Base-by-base conservation (phyloP, 2,329 filamentous ascomycete genomes). In the Fusarium zealandicum region DNA sequence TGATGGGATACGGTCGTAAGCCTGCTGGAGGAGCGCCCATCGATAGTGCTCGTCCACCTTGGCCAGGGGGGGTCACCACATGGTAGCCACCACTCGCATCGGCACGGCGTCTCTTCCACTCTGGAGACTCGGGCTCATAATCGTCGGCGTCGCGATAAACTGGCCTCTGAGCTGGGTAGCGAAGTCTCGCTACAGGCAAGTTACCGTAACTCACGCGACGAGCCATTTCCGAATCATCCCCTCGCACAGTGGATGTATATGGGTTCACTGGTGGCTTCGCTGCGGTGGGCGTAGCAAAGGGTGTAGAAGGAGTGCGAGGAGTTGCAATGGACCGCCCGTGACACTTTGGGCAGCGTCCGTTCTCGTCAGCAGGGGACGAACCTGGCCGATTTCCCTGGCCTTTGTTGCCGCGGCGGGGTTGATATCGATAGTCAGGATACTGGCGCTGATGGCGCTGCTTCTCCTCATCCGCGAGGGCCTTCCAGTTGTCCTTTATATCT, bases 341-440 rank as follows among this genome's bases (percentile, higher is more conserved):
- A 64, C 90, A 93, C 78, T 87, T 90, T 28, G 80, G 78, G 69
- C 90, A 93, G 61, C 83, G 79, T 18, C 77, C 76, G n/a, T 79
- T 75, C 43, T 83, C 80, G 33, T 84, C 81, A 14, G 74, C 76
- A 2, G 73, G 67, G 2, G 73, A 70, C 13, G 72, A 70, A 13
- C 66, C 66, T 20, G 71, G 55, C 57, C 73, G 68, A 48, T 56
- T 65, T 52, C 70, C 64, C 52, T 72, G 69, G 4, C 57, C 57
- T 51, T 71, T 71, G 52, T 66, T 67, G 61, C 83, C 84, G 30
- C 90, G 84, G 16, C 90, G 88, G 30, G 95, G 95, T 72, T 96
- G 92, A 71, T 98, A 99, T 59, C 92, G 87, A 75, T 99, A 99
- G 63, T 91, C 89, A 3, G 95, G 95, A 72, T 97, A 96, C 75